Percentiles rank a stretch among this genome's conserved stretches.
phyloP scores from a whole-genome alignment of 805 yeast genomes.

The Kuraishia floccosa region DNA sequence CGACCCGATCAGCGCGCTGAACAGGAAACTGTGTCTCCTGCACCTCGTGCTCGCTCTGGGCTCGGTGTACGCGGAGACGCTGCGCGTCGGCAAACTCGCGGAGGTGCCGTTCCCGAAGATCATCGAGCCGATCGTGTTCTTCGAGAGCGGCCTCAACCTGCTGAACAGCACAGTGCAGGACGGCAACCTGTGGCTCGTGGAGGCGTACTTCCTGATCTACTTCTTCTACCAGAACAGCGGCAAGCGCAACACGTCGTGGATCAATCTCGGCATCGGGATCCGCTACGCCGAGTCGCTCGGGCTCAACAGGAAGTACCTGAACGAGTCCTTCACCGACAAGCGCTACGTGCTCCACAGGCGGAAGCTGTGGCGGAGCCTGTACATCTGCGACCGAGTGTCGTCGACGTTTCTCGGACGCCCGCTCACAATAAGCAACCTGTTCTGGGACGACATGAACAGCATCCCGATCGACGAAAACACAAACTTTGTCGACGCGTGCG shows the following conservation, averaged over 20 bases:
- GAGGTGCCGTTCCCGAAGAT: background rate
- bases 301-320: constrained; percentile 23
- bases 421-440: constrained; percentile 20
- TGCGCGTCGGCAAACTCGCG: background rate
- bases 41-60: constrained; percentile 30
- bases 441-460: constrained; percentile 24
- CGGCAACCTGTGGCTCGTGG: constrained; percentile 28
- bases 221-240: constrained; percentile 28
- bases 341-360: constrained; percentile 18
- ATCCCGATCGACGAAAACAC: constrained; percentile 9
- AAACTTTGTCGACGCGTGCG: constrained; percentile 12
- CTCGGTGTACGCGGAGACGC: constrained; percentile 25
- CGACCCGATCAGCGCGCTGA: constrained; percentile 15
- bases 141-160: constrained; percentile 1
- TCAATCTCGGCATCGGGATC: constrained; percentile 28
- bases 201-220: constrained; percentile 24
- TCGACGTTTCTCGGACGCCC: constrained; percentile 25
- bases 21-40: constrained; percentile 19
- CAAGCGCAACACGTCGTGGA: constrained; percentile 30
- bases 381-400: constrained; percentile 11
- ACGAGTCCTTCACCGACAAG: constrained; percentile 21
- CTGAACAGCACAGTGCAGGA: constrained; percentile 18
- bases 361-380: constrained; percentile 12
- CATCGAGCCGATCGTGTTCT: background rate
- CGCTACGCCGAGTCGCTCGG: constrained; percentile 31